Conservation (phyloP, 2,329 filamentous ascomycete species). For the Graphilbum sp. region DNA sequence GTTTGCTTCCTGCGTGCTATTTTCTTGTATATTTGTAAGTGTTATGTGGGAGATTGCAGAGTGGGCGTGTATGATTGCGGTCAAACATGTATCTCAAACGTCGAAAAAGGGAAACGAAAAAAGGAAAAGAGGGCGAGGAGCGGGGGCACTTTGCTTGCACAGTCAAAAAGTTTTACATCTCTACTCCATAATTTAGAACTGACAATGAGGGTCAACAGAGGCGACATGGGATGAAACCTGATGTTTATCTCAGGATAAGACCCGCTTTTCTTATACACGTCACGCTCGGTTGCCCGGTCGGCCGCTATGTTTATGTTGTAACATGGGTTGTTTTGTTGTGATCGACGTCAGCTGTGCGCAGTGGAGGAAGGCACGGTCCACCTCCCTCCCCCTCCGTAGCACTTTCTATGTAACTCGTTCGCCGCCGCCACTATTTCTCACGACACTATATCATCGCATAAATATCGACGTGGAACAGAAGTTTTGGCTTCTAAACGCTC, state of each 20-base stretch:
- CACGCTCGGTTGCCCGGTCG: conserved; percentile 6
- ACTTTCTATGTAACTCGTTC: neutral
- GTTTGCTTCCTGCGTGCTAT: neutral
- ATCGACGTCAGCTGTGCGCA: conserved; percentile 3
- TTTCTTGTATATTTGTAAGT: neutral
- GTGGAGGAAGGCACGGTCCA: conserved; percentile 2
- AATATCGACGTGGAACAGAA: neutral
- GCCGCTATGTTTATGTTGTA: conserved; percentile 6
- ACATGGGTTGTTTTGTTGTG: conserved; percentile 7
- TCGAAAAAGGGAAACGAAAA: too few relatives aligned
- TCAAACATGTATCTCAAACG: too few relatives aligned
- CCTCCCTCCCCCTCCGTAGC: neutral
- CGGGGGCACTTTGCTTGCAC: neutral
- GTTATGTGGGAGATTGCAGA: too few relatives aligned
- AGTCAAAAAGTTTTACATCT: too few relatives aligned
- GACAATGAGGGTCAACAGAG: too few relatives aligned
- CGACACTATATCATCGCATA: conserved; percentile 5
- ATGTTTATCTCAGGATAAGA: too few relatives aligned
- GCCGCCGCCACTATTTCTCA: neutral
- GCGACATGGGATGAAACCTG: too few relatives aligned
- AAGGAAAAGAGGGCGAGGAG: too few relatives aligned
- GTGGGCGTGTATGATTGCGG: too few relatives aligned
- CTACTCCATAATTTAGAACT: neutral
- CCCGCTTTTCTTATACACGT: neutral
- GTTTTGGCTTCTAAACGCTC: too few relatives aligned